Conservation (phyloP, 225 moss, liverwort and hornwort genomes). For the Marchantia paleacea region DNA sequence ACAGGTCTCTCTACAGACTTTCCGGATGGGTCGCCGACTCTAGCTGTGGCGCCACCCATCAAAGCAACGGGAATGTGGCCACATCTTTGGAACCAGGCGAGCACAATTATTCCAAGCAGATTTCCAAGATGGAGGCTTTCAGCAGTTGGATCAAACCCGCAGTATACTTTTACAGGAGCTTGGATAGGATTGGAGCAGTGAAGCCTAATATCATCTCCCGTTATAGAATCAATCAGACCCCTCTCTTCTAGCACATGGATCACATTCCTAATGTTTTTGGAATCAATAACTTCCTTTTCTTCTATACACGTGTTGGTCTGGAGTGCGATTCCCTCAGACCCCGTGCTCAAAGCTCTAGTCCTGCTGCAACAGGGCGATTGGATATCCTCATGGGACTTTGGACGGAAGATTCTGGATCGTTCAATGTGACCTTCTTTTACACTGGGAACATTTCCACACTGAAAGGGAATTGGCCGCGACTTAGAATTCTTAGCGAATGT, state of each 20-base stretch:
- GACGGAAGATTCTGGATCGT: not conserved
- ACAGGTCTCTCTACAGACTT: slow-evolving; percentile 82
- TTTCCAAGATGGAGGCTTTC: slow-evolving; percentile 93
- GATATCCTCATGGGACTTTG: not conserved
- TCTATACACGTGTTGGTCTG: slow-evolving; percentile 12
- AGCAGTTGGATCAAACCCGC: slow-evolving; percentile 91
- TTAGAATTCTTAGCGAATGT: not conserved
- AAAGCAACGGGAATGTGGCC: slow-evolving; percentile 92
- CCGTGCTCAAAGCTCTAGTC: not conserved
- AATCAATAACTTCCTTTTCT: slow-evolving; percentile 21
- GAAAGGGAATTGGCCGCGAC: not conserved
- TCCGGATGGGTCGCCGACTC: slow-evolving; percentile 88
- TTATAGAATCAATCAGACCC: slow-evolving; percentile 73
- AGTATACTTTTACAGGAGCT: slow-evolving; percentile 73
- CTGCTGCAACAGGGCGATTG: not conserved
- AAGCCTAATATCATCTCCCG: slow-evolving; percentile 65
- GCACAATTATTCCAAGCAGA: slow-evolving; percentile 81
- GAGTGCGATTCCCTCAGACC: not conserved
- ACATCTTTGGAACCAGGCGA: slow-evolving; percentile 96
- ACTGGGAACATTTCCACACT: not conserved
- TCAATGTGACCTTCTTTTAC: not conserved
- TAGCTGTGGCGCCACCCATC: slow-evolving; percentile 85
- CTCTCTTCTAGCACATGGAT: slow-evolving; percentile 80
- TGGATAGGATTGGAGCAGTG: slow-evolving; percentile 46
- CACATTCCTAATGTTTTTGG: slow-evolving; percentile 47